phyloP scores from a whole-genome alignment of 31 red algal genomes.

The Bonnemaisonia californica region DNA sequence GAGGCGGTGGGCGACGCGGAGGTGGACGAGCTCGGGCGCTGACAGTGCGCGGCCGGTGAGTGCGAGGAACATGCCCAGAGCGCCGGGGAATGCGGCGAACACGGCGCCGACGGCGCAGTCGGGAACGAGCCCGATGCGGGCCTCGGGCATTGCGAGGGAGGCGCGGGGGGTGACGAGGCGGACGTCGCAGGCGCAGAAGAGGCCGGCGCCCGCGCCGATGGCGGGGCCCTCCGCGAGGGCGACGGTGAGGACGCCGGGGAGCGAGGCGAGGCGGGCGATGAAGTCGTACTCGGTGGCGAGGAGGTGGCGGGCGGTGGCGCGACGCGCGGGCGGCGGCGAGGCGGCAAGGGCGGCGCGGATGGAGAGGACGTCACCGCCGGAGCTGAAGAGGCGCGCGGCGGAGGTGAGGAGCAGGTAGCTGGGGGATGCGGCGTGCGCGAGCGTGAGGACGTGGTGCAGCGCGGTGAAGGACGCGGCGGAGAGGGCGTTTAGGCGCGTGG shows the following conservation, averaged over 20 bases:
- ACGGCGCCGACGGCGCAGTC: slow-evolving; percentile 57
- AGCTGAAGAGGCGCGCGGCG: slow-evolving; percentile 44
- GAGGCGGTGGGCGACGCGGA: slow-evolving; percentile 51
- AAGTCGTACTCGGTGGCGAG: slow-evolving; percentile 54
- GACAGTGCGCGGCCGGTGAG: slow-evolving; percentile 35
- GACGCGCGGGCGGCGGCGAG: not conserved
- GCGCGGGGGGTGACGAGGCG: slow-evolving; percentile 20
- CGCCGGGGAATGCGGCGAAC: slow-evolving; percentile 41
- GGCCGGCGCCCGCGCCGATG: slow-evolving; percentile 52
- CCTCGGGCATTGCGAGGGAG: slow-evolving; percentile 59
- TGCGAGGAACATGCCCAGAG: slow-evolving; percentile 40
- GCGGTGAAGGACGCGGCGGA: slow-evolving; percentile 35
- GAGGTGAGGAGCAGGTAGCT: slow-evolving; percentile 34
- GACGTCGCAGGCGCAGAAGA: slow-evolving; percentile 39
- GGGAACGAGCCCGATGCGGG: slow-evolving; percentile 51
- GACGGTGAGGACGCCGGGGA: slow-evolving; percentile 23
- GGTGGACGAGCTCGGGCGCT: slow-evolving; percentile 28
- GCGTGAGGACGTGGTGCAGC: slow-evolving; percentile 36
- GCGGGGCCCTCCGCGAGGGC: slow-evolving; percentile 42
- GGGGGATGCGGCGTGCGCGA: slow-evolving; percentile 1
- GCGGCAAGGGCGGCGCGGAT: slow-evolving; percentile 26
- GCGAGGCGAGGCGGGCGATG: slow-evolving; percentile 25
- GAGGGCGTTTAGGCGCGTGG: slow-evolving; percentile 40
- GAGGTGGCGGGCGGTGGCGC: not conserved
- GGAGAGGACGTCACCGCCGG: slow-evolving; percentile 57